Base-by-base conservation (phyloP, 2,329 filamentous ascomycete species). In the Fusarium tricinctum region DNA sequence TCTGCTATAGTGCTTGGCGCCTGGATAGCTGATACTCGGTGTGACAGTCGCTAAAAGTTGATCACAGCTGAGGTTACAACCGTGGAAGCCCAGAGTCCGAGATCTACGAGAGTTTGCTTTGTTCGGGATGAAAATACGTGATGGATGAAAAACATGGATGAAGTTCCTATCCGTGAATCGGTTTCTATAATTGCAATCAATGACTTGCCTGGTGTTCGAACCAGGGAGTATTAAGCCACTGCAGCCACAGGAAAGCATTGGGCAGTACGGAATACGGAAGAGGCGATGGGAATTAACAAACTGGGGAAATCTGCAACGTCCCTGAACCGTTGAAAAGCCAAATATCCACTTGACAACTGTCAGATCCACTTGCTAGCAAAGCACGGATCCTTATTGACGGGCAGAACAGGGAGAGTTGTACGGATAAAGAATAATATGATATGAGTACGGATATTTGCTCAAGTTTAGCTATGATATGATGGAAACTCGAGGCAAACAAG, bases 241-340 rank as follows among this genome's bases (percentile, higher is more conserved):
- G 44, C 38, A 43, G 54, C 54, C 28, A 58, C 33, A 54, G 44
- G 44, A 44, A 22, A 23, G 38, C 39, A 20, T 28, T 44, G 22
- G n/a, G 28, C 13, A 30, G 47, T 47, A 43, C 47, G 23, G 23
- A 23, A 23, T 23, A 23, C 23, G 32, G 23, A 15, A 44, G 22
- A 46, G 49, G 26, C 40, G 22, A 54, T 44, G 38, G 42, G 50
- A 58, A 66, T 42, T 33, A 50, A 32, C 39, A 45, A 50, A 58
- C 50, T 63, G 58, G 60, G 32, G 59, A 48, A 44, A 63, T 50
- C 60, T 69, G 65, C 40, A 65, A 66, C 55, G 51, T 45, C 55
- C 59, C 22, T 50, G 53, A 57, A 43, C 60, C 50, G 48, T 69
- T 69, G 28, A 22, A 49, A 54, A 58, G 13, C 45, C 28, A 30